Conservation (phyloP, 176 grass and related monocot species). For the Ensete glaucum region DNA sequence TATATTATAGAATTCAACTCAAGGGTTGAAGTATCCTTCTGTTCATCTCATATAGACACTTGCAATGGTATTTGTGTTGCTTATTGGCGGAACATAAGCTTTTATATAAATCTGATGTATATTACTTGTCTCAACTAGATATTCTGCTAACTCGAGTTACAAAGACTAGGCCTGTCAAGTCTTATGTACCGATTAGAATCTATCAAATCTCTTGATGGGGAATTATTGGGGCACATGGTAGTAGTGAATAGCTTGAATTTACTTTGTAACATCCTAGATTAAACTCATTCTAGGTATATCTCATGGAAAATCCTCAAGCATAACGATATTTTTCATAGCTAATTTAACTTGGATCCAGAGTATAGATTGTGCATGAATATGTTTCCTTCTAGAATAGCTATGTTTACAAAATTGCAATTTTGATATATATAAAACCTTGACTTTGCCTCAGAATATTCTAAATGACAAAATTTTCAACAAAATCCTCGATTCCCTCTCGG, state of each 20-base stretch:
- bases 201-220: neutral
- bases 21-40: slow-evolving; percentile 61
- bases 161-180: neutral
- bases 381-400: neutral
- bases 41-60: neutral
- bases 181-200: neutral
- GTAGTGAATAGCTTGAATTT: neutral
- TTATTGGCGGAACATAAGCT: neutral
- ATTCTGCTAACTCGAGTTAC: neutral
- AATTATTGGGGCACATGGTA: neutral
- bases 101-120: neutral
- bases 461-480: slow-evolving; percentile 64
- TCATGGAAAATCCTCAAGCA: neutral
- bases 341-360: neutral
- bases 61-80: neutral
- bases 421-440: neutral
- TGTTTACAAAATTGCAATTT: neutral
- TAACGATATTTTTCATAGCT: neutral
- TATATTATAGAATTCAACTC: slow-evolving; percentile 62
- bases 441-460: slow-evolving; percentile 49
- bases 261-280: neutral
- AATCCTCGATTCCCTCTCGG: slow-evolving; percentile 53
- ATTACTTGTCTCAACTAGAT: neutral
- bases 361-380: neutral
- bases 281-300: neutral